Evolutionary conservation across 495 filamentous ascomycete genomes (phyloP).

Genomic region (Hyaloscypha bicolor): DNA sequence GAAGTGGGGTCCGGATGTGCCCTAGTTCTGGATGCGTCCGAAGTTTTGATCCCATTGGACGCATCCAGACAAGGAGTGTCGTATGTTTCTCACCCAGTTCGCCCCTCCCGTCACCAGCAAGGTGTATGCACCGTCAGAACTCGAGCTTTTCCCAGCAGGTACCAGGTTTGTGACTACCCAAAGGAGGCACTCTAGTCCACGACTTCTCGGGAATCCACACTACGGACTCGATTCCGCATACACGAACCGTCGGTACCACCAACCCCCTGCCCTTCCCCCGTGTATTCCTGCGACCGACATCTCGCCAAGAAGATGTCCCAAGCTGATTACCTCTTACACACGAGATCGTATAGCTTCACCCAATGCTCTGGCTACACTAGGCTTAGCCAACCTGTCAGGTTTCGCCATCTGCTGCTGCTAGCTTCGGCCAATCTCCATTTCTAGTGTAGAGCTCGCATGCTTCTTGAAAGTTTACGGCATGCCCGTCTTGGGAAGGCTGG

Average conservation of each 20-base stretch:
- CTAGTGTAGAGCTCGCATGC: neutral
- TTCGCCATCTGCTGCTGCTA: neutral
- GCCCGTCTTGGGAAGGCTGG: constrained; percentile 1
- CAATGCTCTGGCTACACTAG: constrained; percentile 1
- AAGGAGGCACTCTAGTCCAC: neutral
- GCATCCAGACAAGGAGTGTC: neutral
- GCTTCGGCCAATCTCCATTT: neutral
- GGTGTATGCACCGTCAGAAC: neutral
- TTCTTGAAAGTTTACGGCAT: neutral
- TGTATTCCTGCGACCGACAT: neutral
- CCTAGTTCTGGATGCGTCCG: neutral
- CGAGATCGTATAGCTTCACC: neutral
- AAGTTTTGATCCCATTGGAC: neutral
- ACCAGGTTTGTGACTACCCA: neutral
- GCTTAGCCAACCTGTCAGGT: neutral
- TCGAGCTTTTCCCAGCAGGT: neutral
- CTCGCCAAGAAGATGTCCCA: neutral
- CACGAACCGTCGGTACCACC: neutral
- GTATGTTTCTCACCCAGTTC: neutral
- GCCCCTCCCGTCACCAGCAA: neutral
- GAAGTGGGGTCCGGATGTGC: neutral
- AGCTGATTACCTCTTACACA: neutral
- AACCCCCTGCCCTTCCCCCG: neutral
- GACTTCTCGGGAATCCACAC: neutral
- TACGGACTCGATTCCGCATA: neutral